phyloP scores from a whole-genome alignment of 2,329 filamentous ascomycete species.

The Paracorniculantispora psalliotae region DNA sequence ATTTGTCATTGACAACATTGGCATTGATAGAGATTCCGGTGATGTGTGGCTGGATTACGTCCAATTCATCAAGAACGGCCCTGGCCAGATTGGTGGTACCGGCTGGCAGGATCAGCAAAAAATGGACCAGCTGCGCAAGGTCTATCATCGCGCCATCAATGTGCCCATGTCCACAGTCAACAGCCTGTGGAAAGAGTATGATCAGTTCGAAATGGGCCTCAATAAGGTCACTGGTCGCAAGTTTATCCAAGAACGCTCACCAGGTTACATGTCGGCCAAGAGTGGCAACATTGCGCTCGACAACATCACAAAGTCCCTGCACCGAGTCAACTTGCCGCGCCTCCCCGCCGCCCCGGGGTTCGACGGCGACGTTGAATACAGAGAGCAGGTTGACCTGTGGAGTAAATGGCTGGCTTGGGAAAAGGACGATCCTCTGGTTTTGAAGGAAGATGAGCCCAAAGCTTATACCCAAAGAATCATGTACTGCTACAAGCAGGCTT shows the following conservation, averaged over 20 bases:
- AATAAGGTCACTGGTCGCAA: conserved; percentile 94
- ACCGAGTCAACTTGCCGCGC: conserved; percentile 71
- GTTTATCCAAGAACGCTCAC: conserved; percentile 87
- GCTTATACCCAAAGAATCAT: conserved; percentile 74
- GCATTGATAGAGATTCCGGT: conserved; percentile 85
- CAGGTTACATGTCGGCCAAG: conserved; percentile 92
- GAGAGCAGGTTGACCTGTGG: conserved; percentile 82
- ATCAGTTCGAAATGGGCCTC: conserved; percentile 87
- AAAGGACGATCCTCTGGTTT: conserved; percentile 82
- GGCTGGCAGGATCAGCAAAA: conserved; percentile 98
- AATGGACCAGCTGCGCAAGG: conserved; percentile 88
- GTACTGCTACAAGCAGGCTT: conserved; percentile 87
- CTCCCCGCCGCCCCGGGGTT: conserved; percentile 81
- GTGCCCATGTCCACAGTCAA: conserved; percentile 82
- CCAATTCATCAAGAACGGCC: conserved; percentile 83
- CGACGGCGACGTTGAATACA: conserved; percentile 79
- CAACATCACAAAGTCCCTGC: conserved; percentile 73
- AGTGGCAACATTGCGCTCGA: conserved; percentile 87
- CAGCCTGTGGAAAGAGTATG: conserved; percentile 93
- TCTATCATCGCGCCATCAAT: conserved; percentile 84
- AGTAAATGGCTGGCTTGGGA: conserved; percentile 94
- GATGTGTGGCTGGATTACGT: conserved; percentile 93
- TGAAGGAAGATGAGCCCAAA: conserved; percentile 74
- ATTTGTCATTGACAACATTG: conserved; percentile 83
- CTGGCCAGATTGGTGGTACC: conserved; percentile 77